Evolutionary conservation across 73 alveolate species (phyloP), one percentile per base, ranked within the genome.

Genomic region (Symbiodinium natans): DNA sequence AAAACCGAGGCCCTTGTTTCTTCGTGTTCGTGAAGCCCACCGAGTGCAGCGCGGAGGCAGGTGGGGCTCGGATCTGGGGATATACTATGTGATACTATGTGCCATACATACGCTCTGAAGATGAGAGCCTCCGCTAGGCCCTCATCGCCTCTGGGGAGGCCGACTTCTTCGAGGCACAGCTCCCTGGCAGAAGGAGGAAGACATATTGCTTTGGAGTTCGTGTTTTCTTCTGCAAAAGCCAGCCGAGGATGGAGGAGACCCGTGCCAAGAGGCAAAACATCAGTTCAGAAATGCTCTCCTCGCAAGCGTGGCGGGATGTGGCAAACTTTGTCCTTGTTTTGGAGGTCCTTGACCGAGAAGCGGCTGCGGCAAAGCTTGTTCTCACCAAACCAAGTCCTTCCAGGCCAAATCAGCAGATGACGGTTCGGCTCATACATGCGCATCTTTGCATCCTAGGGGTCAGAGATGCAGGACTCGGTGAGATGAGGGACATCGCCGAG

Each of bases 171-270:
- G 71, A 40, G 56, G 95, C 95, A 1, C 95, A 88, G 95, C 52
- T 27, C 27, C 95, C 73, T 88, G 95, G 85, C 48, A 29, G 9
- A 34, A 52, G 4, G 3, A 23, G 31, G n/a, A 52, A 29, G 10
- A 21, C 25, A 0, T 52, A 27, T 52, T 52, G 15, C 21, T 15
- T 52, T 52, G 23, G 29, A 52, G 71, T 52, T 52, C n/a, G n/a
- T 52, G 7, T 52, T 15, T 52, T 23, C 71, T 1, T 6, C 25
- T 52, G 71, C n/a, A n/a, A n/a, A 8, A 17, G 63, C 17, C 63
- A 68, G 41, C 94, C 9, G 31, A 88, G 95, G 95, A 88, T 88
- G 95, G 95, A 88, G 39, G 95, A 88, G 95, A 88, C 33, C 68
- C 63, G 86, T 1, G 95, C 71, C 40, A 88, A 88, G 95, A 88